Conservation (phyloP, 441 rosid species). For the Pelargonium australe region DNA sequence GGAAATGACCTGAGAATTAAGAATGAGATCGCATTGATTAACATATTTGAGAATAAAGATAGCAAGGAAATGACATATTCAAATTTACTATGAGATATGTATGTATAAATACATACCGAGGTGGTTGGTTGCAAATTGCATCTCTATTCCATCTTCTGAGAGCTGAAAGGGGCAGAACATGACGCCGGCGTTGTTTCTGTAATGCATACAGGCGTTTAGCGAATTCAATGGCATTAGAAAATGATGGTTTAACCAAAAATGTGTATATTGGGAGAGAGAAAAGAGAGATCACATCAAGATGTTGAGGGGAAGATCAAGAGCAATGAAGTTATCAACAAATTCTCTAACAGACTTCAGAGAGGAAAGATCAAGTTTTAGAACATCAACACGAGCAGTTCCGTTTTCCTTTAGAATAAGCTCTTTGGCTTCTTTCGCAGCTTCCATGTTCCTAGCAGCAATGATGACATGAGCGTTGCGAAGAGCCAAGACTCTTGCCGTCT, state of each 20-base stretch:
- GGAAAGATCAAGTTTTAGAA: constrained; percentile 51
- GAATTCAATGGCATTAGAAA: no score
- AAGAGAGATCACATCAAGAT: constrained; percentile 48
- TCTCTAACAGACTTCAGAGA: constrained; percentile 49
- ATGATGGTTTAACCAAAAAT: no score
- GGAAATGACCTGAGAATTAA: constrained; percentile 67
- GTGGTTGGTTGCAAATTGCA: constrained; percentile 74
- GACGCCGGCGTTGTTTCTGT: constrained; percentile 84
- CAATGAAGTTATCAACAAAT: constrained; percentile 41
- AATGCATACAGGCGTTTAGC: neutral
- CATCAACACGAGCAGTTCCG: constrained; percentile 41
- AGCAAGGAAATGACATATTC: no score
- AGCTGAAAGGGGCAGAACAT: constrained; percentile 82
- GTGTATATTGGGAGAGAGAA: neutral
- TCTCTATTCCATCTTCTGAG: constrained; percentile 65
- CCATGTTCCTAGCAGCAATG: constrained; percentile 73
- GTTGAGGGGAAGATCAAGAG: constrained; percentile 62
- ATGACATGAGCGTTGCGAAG: constrained; percentile 61
- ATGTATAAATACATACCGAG: constrained; percentile 34
- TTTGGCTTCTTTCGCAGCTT: constrained; percentile 64
- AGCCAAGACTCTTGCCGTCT: constrained; percentile 77
- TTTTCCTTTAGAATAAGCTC: constrained; percentile 30
- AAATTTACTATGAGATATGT: no score
- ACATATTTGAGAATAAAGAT: no score
- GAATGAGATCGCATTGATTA: neutral